Evolutionary conservation across 2,329 filamentous ascomycete species (phyloP).

Genomic region (Xylariomycetidae sp.): DNA sequence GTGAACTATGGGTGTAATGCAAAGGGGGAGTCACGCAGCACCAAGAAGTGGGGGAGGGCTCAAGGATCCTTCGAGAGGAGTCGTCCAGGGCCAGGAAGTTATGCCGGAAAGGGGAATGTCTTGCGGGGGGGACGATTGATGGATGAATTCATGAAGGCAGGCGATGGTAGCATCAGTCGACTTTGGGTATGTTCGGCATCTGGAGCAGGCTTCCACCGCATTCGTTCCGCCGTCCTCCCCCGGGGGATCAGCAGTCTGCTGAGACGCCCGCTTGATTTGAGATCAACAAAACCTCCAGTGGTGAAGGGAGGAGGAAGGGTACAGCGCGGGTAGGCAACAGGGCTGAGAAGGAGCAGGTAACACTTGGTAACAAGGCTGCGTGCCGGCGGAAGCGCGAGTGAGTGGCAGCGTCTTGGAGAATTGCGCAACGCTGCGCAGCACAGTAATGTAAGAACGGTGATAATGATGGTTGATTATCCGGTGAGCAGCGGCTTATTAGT

Average conservation of each 20-base stretch:
- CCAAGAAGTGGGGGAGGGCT: conserved; percentile 27
- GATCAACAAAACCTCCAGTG: too few species aligned
- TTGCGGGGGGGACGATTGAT: conserved; percentile 29
- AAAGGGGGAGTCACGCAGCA: conserved; percentile 30
- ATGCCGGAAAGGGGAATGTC: conserved; percentile 29
- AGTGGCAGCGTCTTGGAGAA: too few species aligned
- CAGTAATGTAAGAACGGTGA: conserved; percentile 15
- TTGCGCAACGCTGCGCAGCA: too few species aligned
- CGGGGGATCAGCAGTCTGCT: conserved; percentile 12
- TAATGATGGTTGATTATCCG: conserved; percentile 19
- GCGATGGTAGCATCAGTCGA: conserved; percentile 24
- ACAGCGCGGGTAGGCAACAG: conserved; percentile 11
- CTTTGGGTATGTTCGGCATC: conserved; percentile 24
- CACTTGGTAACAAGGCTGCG: too few species aligned
- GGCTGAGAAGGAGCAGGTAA: conserved; percentile 7
- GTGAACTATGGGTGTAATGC: conserved; percentile 29
- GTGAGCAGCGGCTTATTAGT: conserved; percentile 6
- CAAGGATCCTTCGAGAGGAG: conserved; percentile 22
- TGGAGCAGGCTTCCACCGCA: conserved; percentile 17
- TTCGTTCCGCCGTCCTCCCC: conserved; percentile 12
- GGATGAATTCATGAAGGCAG: conserved; percentile 30
- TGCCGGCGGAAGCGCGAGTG: too few species aligned
- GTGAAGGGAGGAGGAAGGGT: too few species aligned
- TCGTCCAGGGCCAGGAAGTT: conserved; percentile 23
- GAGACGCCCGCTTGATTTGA: conserved; percentile 11